Conservation (phyloP, 1,284 basidiomycete species). For the Kalmanozyma brasiliensis region DNA sequence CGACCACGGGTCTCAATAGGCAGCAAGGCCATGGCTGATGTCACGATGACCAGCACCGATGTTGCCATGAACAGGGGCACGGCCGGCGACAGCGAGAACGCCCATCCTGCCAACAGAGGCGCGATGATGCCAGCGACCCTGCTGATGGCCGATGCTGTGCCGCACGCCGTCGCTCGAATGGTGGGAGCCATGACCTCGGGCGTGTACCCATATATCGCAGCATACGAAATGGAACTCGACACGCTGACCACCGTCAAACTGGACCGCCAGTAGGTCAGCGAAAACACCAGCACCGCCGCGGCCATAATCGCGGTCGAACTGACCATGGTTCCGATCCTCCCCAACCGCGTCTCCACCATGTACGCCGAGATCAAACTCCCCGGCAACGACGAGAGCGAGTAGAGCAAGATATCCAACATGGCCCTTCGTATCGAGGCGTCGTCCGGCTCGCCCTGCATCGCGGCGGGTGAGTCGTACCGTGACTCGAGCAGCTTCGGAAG, state of each 20-base stretch:
- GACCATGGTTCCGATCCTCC: constrained; percentile 76
- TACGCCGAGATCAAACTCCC: constrained; percentile 81
- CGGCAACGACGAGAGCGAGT: constrained; percentile 58
- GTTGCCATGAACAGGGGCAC: constrained; percentile 45
- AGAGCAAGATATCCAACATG: constrained; percentile 55
- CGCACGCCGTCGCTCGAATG: constrained; percentile 60
- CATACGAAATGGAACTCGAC: constrained; percentile 60
- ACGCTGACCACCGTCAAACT: constrained; percentile 53
- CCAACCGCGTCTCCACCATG: constrained; percentile 82
- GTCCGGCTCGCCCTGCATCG: constrained; percentile 8
- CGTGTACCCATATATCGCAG: constrained; percentile 64
- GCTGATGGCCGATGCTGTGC: constrained; percentile 59
- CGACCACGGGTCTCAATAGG: constrained; percentile 51
- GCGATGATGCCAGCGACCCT: constrained; percentile 63
- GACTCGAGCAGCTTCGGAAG: constrained; percentile 81
- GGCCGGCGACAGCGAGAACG: constrained; percentile 30
- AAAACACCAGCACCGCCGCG: constrained; percentile 50
- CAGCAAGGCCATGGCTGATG: constrained; percentile 35
- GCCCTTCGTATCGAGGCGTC: constrained; percentile 35
- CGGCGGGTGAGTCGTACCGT: constrained; percentile 19
- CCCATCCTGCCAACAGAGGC: constrained; percentile 57
- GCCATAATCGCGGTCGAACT: constrained; percentile 50
- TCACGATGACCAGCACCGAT: constrained; percentile 27
- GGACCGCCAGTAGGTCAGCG: constrained; percentile 23
- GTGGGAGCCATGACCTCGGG: constrained; percentile 62